Evolutionary conservation across 495 filamentous ascomycete genomes (phyloP).

Genomic region (Neurospora hispaniola): DNA sequence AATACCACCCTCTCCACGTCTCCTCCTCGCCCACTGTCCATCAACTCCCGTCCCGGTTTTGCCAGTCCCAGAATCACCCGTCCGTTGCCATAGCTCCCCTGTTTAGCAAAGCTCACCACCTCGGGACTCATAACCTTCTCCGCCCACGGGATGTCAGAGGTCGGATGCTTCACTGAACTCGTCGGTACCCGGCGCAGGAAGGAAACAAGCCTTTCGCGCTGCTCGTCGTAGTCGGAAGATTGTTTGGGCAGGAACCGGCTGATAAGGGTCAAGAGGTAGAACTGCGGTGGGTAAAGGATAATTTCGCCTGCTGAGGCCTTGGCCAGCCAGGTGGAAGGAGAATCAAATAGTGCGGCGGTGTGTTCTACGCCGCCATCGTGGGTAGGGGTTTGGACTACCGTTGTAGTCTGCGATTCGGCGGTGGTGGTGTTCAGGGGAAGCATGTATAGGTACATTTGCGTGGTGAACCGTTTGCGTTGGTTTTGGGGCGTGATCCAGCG

Average conservation of each 20-base stretch:
- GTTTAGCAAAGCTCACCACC: conserved; percentile 38
- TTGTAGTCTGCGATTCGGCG: conserved; percentile 13
- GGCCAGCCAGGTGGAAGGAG: conserved; percentile 55
- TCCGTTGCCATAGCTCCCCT: conserved; percentile 21
- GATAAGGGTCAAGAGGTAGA: conserved; percentile 61
- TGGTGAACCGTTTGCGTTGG: conserved; percentile 67
- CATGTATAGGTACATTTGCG: conserved; percentile 95
- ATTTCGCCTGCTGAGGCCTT: conserved; percentile 53
- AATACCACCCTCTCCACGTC: conserved; percentile 65
- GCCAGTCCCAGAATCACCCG: conserved; percentile 57
- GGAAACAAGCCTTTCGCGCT: conserved; percentile 44
- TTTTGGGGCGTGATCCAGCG: conserved; percentile 79
- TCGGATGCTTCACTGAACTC: conserved; percentile 20
- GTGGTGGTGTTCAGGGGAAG: conserved; percentile 46
- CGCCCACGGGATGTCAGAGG: conserved; percentile 49
- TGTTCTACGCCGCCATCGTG: conserved; percentile 80
- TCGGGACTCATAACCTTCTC: conserved; percentile 69
- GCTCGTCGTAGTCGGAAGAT: conserved; percentile 31
- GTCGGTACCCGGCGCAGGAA: conserved; percentile 44
- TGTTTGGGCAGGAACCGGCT: conserved; percentile 42
- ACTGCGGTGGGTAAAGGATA: conserved; percentile 85
- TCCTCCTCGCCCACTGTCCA: conserved; percentile 49
- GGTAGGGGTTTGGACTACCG: conserved; percentile 50
- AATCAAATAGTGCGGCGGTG: conserved; percentile 67
- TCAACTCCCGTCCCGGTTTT: conserved; percentile 61